phyloP scores from a whole-genome alignment of 129 eudicot genomes.

The Escallonia rubra region DNA sequence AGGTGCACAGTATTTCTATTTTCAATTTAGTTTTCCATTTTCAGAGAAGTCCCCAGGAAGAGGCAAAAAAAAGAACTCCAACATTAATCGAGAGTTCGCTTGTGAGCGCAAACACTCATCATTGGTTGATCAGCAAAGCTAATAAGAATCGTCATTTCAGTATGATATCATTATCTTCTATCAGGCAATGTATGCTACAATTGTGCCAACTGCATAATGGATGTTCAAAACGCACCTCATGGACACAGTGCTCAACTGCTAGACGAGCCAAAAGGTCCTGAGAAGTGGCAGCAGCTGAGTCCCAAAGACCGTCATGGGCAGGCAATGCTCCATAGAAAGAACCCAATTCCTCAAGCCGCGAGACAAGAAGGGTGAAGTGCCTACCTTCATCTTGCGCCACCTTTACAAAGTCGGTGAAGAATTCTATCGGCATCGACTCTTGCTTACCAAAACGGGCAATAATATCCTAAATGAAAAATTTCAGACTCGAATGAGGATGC shows the following conservation, averaged over 20 bases:
- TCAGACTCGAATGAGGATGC: neutral
- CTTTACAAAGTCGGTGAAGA: conserved; percentile 89
- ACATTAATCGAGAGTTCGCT: too few species aligned
- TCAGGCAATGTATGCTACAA: too few species aligned
- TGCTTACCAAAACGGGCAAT: conserved; percentile 92
- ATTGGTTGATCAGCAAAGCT: too few species aligned
- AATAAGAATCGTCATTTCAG: too few species aligned
- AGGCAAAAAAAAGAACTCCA: too few species aligned
- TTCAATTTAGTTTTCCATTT: too few species aligned
- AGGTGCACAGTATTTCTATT: too few species aligned
- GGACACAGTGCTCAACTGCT: conserved; percentile 96
- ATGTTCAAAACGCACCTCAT: conserved; percentile 48
- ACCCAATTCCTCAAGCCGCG: conserved; percentile 79
- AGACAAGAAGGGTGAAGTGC: conserved; percentile 82
- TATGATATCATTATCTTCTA: too few species aligned
- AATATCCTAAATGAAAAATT: conserved; percentile 36
- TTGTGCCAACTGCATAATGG: too few species aligned
- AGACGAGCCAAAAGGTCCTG: conserved; percentile 74
- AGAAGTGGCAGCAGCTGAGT: conserved; percentile 89
- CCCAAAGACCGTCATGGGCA: conserved; percentile 99
- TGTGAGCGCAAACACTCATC: too few species aligned
- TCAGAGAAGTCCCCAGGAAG: too few species aligned
- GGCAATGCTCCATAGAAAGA: conserved; percentile 93
- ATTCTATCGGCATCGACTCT: conserved; percentile 88
- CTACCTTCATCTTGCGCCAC: conserved; percentile 99